phyloP scores from a whole-genome alignment of 257 asterid species.

The Petunia secreta region DNA sequence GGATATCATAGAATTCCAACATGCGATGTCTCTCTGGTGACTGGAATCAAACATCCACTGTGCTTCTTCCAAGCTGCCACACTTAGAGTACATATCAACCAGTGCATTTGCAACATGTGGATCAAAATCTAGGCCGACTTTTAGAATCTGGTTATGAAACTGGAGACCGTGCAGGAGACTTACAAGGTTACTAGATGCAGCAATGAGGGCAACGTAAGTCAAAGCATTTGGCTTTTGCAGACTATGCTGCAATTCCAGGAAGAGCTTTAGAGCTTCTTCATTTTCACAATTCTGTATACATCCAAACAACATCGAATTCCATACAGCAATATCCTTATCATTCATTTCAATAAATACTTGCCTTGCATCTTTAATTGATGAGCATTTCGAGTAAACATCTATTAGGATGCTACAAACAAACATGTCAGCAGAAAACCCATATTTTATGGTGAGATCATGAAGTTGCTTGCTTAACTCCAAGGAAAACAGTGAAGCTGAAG shows the following conservation, averaged over 20 bases:
- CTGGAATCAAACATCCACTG: slow-evolving; percentile 26
- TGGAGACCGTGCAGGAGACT: slow-evolving; percentile 45
- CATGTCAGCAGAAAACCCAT: slow-evolving; percentile 38
- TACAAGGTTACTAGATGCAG: slow-evolving; percentile 40
- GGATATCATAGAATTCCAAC: slow-evolving; percentile 58
- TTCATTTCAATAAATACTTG: slow-evolving; percentile 43
- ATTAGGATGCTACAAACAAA: slow-evolving; percentile 48
- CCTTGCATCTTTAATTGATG: slow-evolving; percentile 39
- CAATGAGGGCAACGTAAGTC: slow-evolving; percentile 45
- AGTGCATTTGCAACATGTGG: slow-evolving; percentile 45
- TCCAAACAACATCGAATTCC: slow-evolving; percentile 57
- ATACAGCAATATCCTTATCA: slow-evolving; percentile 47
- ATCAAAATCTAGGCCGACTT: slow-evolving; percentile 40
- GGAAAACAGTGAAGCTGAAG: slow-evolving; percentile 37
- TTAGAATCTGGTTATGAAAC: slow-evolving; percentile 46
- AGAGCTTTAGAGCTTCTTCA: slow-evolving; percentile 46
- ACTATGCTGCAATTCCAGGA: slow-evolving; percentile 32
- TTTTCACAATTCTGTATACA: slow-evolving; percentile 37
- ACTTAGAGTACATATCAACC: slow-evolving; percentile 55
- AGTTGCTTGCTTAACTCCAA: slow-evolving; percentile 41
- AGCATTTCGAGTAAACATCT: slow-evolving; percentile 45
- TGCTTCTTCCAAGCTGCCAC: slow-evolving; percentile 46
- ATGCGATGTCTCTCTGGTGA: slow-evolving; percentile 34
- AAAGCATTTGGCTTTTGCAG: slow-evolving; percentile 35
- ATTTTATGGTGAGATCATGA: slow-evolving; percentile 46